Percentiles rank a stretch among this genome's conserved stretches.
Evolutionary conservation across 495 filamentous ascomycete genomes (phyloP).

Genomic region (Penicillium roqueforti): DNA sequence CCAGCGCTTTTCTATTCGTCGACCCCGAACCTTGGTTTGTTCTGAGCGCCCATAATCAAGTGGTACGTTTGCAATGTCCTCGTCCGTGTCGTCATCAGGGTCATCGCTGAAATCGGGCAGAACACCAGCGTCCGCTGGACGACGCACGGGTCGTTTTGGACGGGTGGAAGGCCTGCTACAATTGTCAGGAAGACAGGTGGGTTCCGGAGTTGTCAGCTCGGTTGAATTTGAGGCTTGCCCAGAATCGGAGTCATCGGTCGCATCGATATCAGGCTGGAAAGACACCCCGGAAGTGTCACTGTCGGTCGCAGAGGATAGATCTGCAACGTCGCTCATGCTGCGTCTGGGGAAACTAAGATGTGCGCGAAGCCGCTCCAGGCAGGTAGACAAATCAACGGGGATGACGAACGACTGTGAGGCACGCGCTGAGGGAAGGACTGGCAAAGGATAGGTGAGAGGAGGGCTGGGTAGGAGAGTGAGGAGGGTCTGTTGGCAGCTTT

Average conservation of each 20-base stretch:
- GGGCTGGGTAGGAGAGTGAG: not conserved
- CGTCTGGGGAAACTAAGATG: not conserved
- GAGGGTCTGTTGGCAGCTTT: too few species aligned
- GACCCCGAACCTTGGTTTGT: conserved; percentile 13
- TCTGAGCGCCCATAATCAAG: conserved; percentile 24
- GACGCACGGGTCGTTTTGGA: not conserved
- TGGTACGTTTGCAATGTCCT: conserved; percentile 18
- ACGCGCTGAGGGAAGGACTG: conserved; percentile 1
- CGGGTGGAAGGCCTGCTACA: not conserved
- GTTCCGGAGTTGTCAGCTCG: conserved; percentile 4
- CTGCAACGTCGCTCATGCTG: not conserved
- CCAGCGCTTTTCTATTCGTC: conserved; percentile 20
- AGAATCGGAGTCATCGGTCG: conserved; percentile 6
- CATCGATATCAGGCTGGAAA: conserved; percentile 8
- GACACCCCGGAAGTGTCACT: conserved; percentile 10
- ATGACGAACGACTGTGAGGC: not conserved
- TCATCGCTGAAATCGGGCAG: conserved; percentile 18
- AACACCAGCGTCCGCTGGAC: not conserved
- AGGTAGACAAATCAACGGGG: not conserved
- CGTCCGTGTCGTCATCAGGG: conserved; percentile 20
- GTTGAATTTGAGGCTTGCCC: conserved; percentile 4
- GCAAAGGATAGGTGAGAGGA: conserved; percentile 7
- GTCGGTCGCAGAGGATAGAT: conserved; percentile 5
- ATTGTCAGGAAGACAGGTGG: conserved; percentile 1
- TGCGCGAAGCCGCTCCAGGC: not conserved